Evolutionary conservation across 2,329 filamentous ascomycete species (phyloP).

Genomic region (Cryphonectria parasitica): DNA sequence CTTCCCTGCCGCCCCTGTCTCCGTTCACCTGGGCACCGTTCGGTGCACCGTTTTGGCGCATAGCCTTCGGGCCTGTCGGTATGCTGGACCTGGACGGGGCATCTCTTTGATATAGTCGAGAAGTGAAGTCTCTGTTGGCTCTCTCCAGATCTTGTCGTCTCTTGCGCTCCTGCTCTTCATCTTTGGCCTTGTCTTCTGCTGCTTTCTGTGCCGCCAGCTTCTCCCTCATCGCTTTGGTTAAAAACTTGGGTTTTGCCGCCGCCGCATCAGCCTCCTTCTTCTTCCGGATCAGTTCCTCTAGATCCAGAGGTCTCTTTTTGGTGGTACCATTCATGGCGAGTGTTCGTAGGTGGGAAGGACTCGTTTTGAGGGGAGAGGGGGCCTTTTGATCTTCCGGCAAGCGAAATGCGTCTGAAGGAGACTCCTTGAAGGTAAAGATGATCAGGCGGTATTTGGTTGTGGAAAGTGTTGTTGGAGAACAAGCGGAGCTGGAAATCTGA

Average conservation of each 20-base stretch:
- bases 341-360: not conserved
- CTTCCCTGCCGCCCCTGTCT: conserved; percentile 21
- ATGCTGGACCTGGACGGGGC: conserved; percentile 42
- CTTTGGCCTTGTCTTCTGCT: conserved; percentile 59
- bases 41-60: conserved; percentile 49
- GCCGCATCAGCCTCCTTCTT: conserved; percentile 86
- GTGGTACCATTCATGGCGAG: conserved; percentile 25
- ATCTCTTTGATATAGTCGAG: conserved; percentile 34
- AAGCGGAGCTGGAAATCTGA: not conserved
- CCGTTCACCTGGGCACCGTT: conserved; percentile 34
- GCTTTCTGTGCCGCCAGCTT: conserved; percentile 78
- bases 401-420: not conserved
- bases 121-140: conserved; percentile 32
- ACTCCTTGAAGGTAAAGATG: not conserved
- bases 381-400: not conserved
- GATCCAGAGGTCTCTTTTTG: conserved; percentile 64
- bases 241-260: conserved; percentile 84
- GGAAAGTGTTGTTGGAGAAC: not conserved
- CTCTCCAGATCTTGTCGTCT: conserved; percentile 32
- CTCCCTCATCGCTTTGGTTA: conserved; percentile 83
- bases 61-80: conserved; percentile 74
- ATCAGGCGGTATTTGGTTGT: not conserved
- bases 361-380: not conserved
- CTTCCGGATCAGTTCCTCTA: conserved; percentile 83
- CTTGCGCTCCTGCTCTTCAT: conserved; percentile 62